Evolutionary conservation across 1,284 basidiomycete species (phyloP).

Genomic region (Blastosporella zonata): DNA sequence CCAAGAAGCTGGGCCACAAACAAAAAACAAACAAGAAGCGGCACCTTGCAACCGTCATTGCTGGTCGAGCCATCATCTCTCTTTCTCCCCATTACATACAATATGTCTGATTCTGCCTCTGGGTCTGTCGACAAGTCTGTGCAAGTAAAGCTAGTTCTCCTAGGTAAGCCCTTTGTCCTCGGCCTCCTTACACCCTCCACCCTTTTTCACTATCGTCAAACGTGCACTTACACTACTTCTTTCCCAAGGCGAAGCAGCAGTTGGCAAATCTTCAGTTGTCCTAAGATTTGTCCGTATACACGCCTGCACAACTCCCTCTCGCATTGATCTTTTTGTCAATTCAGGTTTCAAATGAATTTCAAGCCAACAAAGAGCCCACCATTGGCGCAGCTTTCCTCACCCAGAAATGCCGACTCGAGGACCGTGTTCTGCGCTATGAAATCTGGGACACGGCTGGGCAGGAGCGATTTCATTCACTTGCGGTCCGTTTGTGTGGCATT

Average conservation of each 20-base stretch:
- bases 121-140: conserved; percentile 80
- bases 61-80: conserved; percentile 16
- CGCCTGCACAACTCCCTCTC: conserved; percentile 13
- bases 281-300: conserved; percentile 83
- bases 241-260: conserved; percentile 88
- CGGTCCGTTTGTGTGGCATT: conserved; percentile 45
- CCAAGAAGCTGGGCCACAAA: too few relatives aligned
- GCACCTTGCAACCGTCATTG: conserved; percentile 11
- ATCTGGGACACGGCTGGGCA: conserved; percentile 97
- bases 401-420: conserved; percentile 89
- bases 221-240: conserved; percentile 9
- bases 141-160: conserved; percentile 86
- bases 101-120: conserved; percentile 73
- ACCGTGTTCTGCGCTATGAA: conserved; percentile 91
- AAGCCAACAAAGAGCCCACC: conserved; percentile 96
- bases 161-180: conserved; percentile 52
- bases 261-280: conserved; percentile 99
- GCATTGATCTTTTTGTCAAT: conserved; percentile 12
- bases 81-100: conserved; percentile 21
- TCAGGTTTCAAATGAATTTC: conserved; percentile 91
- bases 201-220: conserved; percentile 1
- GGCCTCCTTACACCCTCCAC: conserved; percentile 4
- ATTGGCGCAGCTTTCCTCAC: conserved; percentile 95
- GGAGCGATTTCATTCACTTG: conserved; percentile 92
- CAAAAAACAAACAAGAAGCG: conserved; percentile 19